These are phyloP conservation scores for Neocallimastix lanati DNA, from an alignment of 192 early-diverging fungal genomes.

Conservation along the genomic window DNA sequence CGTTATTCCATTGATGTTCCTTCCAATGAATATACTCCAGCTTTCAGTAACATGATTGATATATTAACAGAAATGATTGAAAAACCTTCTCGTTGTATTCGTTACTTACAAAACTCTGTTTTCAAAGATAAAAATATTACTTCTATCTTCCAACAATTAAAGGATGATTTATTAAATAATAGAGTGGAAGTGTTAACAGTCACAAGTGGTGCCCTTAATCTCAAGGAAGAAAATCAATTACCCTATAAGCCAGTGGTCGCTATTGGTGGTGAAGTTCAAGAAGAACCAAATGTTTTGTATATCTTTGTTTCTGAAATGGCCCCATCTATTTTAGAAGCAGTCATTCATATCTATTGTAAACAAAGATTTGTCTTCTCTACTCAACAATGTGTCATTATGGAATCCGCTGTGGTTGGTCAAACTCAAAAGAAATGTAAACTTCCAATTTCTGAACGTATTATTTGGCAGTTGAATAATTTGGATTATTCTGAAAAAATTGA, in stretches of 20 bases:
- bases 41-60: neutral
- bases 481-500: neutral
- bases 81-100: neutral
- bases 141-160: neutral
- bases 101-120: neutral
- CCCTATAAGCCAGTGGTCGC: neutral
- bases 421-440: neutral
- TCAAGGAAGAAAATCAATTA: neutral
- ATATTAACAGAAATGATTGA: neutral
- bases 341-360: neutral
- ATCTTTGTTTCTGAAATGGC: neutral
- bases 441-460: neutral
- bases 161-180: neutral
- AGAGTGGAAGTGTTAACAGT: neutral
- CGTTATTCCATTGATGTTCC: neutral
- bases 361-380: neutral
- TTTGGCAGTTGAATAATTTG: neutral
- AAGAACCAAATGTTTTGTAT: neutral
- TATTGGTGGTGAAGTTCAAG: neutral
- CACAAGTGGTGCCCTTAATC: neutral
- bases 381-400: neutral
- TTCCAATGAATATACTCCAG: neutral
- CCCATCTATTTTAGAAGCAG: neutral
- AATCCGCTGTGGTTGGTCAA: neutral
- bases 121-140: neutral